These are phyloP conservation scores for Tephrocybe rancida DNA, from an alignment of 768 basidiomycete species.

Conservation along the genomic window DNA sequence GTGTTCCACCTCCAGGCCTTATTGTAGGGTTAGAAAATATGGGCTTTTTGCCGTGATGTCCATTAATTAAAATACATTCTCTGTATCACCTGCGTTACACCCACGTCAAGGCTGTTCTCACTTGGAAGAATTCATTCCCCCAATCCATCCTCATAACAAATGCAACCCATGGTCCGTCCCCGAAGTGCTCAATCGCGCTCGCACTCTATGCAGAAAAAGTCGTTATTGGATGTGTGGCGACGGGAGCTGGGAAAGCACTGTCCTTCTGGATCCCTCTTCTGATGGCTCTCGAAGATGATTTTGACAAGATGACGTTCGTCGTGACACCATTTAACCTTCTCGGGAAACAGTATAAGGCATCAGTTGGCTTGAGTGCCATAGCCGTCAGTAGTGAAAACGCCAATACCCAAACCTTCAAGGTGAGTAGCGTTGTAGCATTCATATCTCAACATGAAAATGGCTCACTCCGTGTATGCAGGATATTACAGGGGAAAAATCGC, in stretches of 20 bases:
- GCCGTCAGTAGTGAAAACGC: conserved; percentile 18
- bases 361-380: conserved; percentile 20
- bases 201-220: conserved; percentile 2
- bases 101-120: too few species aligned
- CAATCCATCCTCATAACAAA: background rate
- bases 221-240: background rate
- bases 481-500: conserved; percentile 24
- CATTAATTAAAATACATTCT: too few species aligned
- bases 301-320: conserved; percentile 19
- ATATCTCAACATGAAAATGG: background rate
- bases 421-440: conserved; percentile 5
- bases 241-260: conserved; percentile 3
- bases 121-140: background rate
- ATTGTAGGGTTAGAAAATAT: too few species aligned
- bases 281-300: conserved; percentile 14
- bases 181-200: background rate
- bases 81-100: background rate
- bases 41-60: too few species aligned
- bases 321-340: conserved; percentile 33
- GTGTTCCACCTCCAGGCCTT: too few species aligned
- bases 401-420: conserved; percentile 17
- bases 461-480: conserved; percentile 16
- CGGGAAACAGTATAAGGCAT: conserved; percentile 25
- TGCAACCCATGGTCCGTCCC: background rate
- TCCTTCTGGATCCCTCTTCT: conserved; percentile 21